phyloP scores from a whole-genome alignment of 2,329 filamentous ascomycete species.

The Clarireedia sp. region DNA sequence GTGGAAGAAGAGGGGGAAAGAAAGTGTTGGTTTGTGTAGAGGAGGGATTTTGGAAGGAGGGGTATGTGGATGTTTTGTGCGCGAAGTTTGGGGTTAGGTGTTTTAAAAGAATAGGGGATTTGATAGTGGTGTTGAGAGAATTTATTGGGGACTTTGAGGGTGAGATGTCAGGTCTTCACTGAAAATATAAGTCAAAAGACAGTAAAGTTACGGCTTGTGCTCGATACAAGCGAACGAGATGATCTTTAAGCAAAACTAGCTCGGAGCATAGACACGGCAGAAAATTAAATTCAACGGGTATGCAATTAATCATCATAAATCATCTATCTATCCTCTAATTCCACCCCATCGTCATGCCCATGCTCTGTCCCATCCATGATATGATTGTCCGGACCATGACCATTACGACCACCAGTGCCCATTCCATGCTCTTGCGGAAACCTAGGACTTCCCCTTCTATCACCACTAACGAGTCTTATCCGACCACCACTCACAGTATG shows the following conservation, averaged over 20 bases:
- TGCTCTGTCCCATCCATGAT: conserved; percentile 47
- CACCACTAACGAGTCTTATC: conserved; percentile 38
- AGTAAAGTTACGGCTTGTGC: too few species aligned
- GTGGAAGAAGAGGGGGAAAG: conserved; percentile 51
- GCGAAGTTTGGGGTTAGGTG: conserved; percentile 38
- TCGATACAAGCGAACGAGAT: too few species aligned
- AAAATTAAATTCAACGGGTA: not conserved
- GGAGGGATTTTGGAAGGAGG: conserved; percentile 46
- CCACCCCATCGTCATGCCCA: conserved; percentile 37
- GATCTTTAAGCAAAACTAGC: too few species aligned
- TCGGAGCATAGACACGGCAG: too few species aligned
- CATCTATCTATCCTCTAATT: conserved; percentile 31
- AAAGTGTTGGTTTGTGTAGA: conserved; percentile 73
- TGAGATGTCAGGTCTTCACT: conserved; percentile 30
- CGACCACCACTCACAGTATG: conserved; percentile 46
- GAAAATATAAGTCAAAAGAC: too few species aligned
- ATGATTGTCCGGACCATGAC: conserved; percentile 33
- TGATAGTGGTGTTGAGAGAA: conserved; percentile 42
- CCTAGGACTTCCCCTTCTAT: conserved; percentile 26
- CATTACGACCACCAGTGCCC: conserved; percentile 3
- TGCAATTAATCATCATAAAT: not conserved
- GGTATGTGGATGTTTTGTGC: conserved; percentile 53
- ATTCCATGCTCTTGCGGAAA: conserved; percentile 14
- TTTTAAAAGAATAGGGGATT: conserved; percentile 34
- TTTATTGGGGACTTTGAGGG: conserved; percentile 46